Conservation (phyloP, 257 asterid genomes). For the Capsicum rhomboideum region DNA sequence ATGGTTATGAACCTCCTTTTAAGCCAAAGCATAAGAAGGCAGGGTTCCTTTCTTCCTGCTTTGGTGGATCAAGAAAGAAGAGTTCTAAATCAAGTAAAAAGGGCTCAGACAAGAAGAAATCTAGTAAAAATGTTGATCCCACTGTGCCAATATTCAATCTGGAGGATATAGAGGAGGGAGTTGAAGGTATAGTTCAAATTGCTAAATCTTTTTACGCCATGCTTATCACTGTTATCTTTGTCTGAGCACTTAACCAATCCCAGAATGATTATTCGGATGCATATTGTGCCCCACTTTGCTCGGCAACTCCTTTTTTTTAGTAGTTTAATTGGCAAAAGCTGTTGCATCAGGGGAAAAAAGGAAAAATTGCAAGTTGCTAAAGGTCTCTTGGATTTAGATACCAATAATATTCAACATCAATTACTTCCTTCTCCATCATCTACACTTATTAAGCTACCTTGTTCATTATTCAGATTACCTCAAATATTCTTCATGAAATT, state of each 20-base stretch:
- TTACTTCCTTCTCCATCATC: neutral
- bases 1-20: slow-evolving; percentile 88
- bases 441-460: neutral
- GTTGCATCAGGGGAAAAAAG: neutral
- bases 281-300: neutral
- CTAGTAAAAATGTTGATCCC: slow-evolving; percentile 84
- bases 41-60: slow-evolving; percentile 58
- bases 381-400: neutral
- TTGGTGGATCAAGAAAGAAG: slow-evolving; percentile 70
- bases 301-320: neutral
- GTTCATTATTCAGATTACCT: neutral
- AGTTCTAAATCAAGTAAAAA: slow-evolving; percentile 67
- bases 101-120: slow-evolving; percentile 89
- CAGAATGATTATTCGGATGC: neutral
- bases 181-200: slow-evolving; percentile 61
- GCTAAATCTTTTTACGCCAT: neutral
- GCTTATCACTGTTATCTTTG: neutral
- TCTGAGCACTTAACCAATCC: neutral
- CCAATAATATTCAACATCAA: neutral
- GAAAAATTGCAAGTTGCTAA: neutral
- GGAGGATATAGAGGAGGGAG: slow-evolving; percentile 98
- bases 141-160: slow-evolving; percentile 89
- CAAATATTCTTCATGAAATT: neutral
- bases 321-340: neutral
- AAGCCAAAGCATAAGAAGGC: slow-evolving; percentile 72